These are phyloP conservation scores for Passalora sequoiae DNA, from an alignment of 2,329 filamentous ascomycete species.

Conservation along the genomic window DNA sequence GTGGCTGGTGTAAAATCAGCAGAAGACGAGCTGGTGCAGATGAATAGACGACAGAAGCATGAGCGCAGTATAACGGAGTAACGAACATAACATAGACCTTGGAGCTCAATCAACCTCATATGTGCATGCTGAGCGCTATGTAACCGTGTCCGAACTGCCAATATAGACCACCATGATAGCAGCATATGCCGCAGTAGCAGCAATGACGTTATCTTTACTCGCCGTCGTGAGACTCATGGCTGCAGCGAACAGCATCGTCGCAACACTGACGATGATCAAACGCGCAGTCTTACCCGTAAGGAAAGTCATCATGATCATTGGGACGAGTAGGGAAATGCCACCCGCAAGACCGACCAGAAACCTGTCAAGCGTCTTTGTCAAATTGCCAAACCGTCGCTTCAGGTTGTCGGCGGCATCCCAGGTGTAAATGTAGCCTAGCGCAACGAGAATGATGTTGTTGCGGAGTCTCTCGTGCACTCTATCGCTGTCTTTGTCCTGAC, in stretches of 20 bases:
- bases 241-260: slow-evolving; percentile 10
- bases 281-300: slow-evolving; percentile 6
- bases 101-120: too few species aligned
- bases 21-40: too few species aligned
- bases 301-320: slow-evolving; percentile 16
- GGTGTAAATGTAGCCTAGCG: slow-evolving; percentile 12
- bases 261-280: slow-evolving; percentile 10
- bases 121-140: too few species aligned
- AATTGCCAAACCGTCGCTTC: slow-evolving; percentile 11
- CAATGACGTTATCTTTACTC: slow-evolving; percentile 7
- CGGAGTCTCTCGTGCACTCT: slow-evolving; percentile 7
- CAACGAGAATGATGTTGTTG: slow-evolving; percentile 9
- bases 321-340: slow-evolving; percentile 7
- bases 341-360: slow-evolving; percentile 7
- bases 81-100: too few species aligned
- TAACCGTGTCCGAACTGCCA: slow-evolving; percentile 5
- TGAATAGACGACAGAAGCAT: too few species aligned
- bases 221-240: slow-evolving; percentile 5
- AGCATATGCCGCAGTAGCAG: slow-evolving; percentile 13
- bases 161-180: slow-evolving; percentile 16
- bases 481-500: slow-evolving; percentile 6
- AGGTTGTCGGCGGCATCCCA: slow-evolving; percentile 9
- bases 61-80: too few species aligned
- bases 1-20: too few species aligned
- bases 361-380: slow-evolving; percentile 7